phyloP scores from a whole-genome alignment of 768 basidiomycete species.

The Mycena amicta region DNA sequence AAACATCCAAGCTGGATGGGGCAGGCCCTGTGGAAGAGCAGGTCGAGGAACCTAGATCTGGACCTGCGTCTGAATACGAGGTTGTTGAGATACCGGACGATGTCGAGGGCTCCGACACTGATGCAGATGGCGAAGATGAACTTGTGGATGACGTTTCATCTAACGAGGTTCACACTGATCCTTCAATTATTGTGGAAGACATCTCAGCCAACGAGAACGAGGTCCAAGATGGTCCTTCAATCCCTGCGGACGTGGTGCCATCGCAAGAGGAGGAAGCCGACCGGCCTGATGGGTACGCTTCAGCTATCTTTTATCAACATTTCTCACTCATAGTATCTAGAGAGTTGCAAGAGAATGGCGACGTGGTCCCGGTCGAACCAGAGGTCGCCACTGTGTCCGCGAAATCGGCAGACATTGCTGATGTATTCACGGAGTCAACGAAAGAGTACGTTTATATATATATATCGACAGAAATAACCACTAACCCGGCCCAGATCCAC shows the following conservation, averaged over 20 bases:
- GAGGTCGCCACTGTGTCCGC: background rate
- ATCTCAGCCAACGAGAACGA: too few species aligned
- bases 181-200: too few species aligned
- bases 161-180: too few species aligned
- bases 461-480: background rate
- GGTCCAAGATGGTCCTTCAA: too few species aligned
- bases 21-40: background rate
- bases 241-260: too few species aligned
- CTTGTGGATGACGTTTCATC: too few species aligned
- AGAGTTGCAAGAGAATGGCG: background rate
- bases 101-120: conserved; percentile 28
- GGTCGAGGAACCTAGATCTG: background rate
- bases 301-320: background rate
- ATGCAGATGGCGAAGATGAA: conserved; percentile 41
- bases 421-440: background rate
- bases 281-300: too few species aligned
- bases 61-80: background rate
- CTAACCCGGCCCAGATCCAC: background rate
- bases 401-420: background rate
- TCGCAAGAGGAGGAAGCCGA: too few species aligned
- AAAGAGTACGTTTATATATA: too few species aligned
- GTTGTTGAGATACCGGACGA: conserved; percentile 6
- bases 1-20: background rate
- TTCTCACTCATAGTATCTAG: background rate
- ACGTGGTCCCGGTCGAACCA: background rate